Percentiles rank a stretch among this genome's conserved stretches.
These are phyloP conservation scores for Candida vartiovaarae DNA, from an alignment of 805 yeast species.

Conservation along the genomic window DNA sequence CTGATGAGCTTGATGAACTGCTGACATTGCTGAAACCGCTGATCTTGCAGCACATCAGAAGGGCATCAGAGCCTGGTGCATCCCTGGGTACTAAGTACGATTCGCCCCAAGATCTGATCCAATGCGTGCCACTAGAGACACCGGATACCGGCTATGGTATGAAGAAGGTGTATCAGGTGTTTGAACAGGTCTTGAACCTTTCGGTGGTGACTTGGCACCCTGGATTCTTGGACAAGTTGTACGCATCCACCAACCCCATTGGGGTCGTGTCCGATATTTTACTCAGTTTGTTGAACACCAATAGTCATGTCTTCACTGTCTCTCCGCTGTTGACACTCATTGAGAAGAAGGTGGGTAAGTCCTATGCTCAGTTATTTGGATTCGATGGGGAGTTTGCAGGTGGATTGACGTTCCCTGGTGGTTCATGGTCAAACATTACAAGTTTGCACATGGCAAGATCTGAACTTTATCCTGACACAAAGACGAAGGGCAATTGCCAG, in stretches of 20 bases:
- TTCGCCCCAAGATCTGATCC: constrained; percentile 41
- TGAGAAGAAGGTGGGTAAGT: constrained; percentile 59
- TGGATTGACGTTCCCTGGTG: constrained; percentile 82
- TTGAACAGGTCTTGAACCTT: constrained; percentile 51
- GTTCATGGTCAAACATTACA: constrained; percentile 81
- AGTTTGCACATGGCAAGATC: constrained; percentile 73
- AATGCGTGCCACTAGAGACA: constrained; percentile 29
- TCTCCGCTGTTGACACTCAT: constrained; percentile 74
- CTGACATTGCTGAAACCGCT: constrained; percentile 44
- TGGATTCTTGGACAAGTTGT: constrained; percentile 76
- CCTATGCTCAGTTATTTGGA: constrained; percentile 64
- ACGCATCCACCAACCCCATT: constrained; percentile 81
- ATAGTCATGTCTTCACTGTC: constrained; percentile 80
- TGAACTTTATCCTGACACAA: constrained; percentile 60
- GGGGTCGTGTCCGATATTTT: constrained; percentile 71
- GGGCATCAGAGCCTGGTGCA: constrained; percentile 35
- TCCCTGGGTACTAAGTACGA: constrained; percentile 43
- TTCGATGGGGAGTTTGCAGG: constrained; percentile 53
- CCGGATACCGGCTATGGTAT: constrained; percentile 32
- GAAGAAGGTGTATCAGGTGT: constrained; percentile 38
- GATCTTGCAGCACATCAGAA: constrained; percentile 47
- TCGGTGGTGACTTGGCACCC: constrained; percentile 85
- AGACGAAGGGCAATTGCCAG: constrained; percentile 45
- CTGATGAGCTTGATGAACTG: constrained; percentile 47
- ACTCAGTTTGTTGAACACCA: constrained; percentile 66